A percentile compares a stretch with the other conserved stretches of the same genome.
These are phyloP conservation scores for Musa beccarii DNA, from an alignment of 176 grass and related monocot species.

Conservation along the genomic window DNA sequence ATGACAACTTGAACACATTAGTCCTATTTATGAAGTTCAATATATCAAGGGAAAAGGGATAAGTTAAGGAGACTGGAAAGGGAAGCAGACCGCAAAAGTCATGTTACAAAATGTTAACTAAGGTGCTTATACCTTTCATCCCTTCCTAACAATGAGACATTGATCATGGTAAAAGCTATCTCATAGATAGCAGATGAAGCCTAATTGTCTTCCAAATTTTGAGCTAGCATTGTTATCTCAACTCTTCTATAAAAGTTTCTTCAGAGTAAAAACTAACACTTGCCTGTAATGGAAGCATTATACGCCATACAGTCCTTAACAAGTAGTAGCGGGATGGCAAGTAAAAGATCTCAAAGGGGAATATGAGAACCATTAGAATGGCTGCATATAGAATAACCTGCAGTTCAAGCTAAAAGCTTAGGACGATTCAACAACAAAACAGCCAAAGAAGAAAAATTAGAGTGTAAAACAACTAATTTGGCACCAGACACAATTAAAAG, in stretches of 20 bases:
- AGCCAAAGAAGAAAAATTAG: background rate
- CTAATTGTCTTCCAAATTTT: background rate
- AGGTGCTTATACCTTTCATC: background rate
- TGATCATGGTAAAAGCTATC: background rate
- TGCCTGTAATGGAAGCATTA: constrained; percentile 89
- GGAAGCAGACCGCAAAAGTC: background rate
- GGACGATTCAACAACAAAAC: background rate
- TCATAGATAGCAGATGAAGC: background rate
- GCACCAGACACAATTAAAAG: background rate
- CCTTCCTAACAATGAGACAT: background rate
- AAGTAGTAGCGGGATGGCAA: constrained; percentile 86
- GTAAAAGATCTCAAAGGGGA: constrained; percentile 96
- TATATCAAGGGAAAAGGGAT: too few relatives aligned
- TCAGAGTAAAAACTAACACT: background rate
- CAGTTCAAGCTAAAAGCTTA: background rate
- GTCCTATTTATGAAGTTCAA: too few relatives aligned
- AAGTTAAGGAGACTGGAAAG: too few relatives aligned
- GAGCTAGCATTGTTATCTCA: background rate
- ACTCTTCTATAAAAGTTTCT: background rate
- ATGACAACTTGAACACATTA: too few relatives aligned
- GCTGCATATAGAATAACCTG: constrained; percentile 54
- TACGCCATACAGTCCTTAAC: constrained; percentile 73
- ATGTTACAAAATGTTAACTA: background rate
- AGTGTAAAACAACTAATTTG: background rate
- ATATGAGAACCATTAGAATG: constrained; percentile 73